phyloP scores from a whole-genome alignment of 73 alveolate genomes.

The Vitrella brassicaformis region DNA sequence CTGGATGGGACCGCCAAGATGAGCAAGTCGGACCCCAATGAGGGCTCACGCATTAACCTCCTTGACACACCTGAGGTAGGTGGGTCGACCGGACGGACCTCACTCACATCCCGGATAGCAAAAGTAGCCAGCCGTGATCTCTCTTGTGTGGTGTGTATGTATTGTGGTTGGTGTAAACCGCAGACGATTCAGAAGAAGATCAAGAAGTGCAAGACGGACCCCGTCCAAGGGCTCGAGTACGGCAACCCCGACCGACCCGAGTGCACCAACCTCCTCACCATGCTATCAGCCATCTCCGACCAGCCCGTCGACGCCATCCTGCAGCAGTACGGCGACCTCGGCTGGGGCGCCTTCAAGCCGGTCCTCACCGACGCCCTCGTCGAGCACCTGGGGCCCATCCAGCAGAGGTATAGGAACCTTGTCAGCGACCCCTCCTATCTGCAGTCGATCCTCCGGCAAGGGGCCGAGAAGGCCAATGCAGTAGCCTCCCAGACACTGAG shows the following conservation, averaged over 20 bases:
- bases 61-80: constrained; percentile 63
- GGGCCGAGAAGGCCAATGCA: too few species aligned
- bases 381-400: neutral
- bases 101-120: too few species aligned
- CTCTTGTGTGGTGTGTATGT: too few species aligned
- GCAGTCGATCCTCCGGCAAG: too few species aligned
- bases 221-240: constrained; percentile 27
- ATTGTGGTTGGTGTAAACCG: neutral
- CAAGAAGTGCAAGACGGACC: constrained; percentile 66
- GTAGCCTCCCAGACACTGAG: too few species aligned
- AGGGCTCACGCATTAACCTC: constrained; percentile 50
- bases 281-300: neutral
- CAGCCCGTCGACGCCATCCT: neutral
- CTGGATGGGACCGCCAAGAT: constrained; percentile 63
- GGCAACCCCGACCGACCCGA: neutral
- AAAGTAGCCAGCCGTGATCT: too few species aligned
- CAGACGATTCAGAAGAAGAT: constrained; percentile 36
- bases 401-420: too few species aligned
- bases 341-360: neutral
- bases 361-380: neutral
- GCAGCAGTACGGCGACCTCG: neutral
- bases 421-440: too few species aligned
- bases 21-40: constrained; percentile 59
- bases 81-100: neutral
- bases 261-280: neutral